These are phyloP conservation scores for Pachyrhizus erosus DNA, from an alignment of 306 rosid species.

Conservation along the genomic window DNA sequence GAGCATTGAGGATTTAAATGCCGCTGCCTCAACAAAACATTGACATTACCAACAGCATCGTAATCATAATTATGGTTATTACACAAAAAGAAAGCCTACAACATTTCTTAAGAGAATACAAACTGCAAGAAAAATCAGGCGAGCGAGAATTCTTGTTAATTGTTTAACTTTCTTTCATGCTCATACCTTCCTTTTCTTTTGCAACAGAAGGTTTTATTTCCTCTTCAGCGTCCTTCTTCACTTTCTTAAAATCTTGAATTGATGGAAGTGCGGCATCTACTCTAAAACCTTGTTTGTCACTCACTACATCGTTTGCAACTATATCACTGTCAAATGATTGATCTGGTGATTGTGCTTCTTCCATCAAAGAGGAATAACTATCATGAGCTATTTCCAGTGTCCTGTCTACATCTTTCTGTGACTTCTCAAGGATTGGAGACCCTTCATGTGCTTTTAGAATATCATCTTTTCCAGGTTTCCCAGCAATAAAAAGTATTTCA, in stretches of 20 bases:
- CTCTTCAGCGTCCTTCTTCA: neutral
- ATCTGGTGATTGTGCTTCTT: conserved; percentile 24
- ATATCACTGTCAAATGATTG: conserved; percentile 11
- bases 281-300: neutral
- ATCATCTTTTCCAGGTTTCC: conserved; percentile 7
- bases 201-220: conserved; percentile 14
- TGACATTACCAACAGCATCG: neutral
- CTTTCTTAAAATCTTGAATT: conserved; percentile 22
- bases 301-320: conserved; percentile 28
- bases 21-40: conserved; percentile 34
- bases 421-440: conserved; percentile 18
- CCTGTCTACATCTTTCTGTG: conserved; percentile 30
- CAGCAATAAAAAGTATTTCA: neutral
- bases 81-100: neutral
- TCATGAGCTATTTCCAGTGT: conserved; percentile 24
- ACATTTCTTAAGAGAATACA: neutral
- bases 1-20: conserved; percentile 22
- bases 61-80: neutral
- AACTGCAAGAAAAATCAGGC: neutral
- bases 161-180: conserved; percentile 9
- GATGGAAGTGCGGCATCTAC: conserved; percentile 30
- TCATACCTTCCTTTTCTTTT: conserved; percentile 32
- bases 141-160: neutral
- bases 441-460: neutral
- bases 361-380: conserved; percentile 21